Percentiles rank a stretch among this genome's conserved stretches.
phyloP scores from a whole-genome alignment of 2,329 filamentous ascomycete species.

The Calonectria pseudoturangicola region DNA sequence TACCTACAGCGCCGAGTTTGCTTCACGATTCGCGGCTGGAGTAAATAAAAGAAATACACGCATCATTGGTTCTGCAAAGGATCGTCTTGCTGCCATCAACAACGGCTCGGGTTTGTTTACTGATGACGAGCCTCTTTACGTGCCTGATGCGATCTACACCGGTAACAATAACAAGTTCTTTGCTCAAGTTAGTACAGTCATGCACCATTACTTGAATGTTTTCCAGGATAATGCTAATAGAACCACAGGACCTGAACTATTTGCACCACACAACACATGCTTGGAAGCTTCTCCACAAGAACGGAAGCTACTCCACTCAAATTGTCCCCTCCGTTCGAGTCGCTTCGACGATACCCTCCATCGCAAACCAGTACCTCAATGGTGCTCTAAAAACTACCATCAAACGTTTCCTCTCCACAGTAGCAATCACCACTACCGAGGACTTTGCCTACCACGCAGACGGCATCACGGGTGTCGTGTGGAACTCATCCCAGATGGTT shows the following conservation, averaged over 20 bases:
- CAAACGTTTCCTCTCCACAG: conserved; percentile 19
- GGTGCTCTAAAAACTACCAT: conserved; percentile 8
- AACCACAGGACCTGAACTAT: conserved; percentile 3
- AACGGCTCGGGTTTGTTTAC: conserved; percentile 7
- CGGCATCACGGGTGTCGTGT: conserved; percentile 8
- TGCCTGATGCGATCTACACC: conserved; percentile 16
- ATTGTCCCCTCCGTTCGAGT: conserved; percentile 7
- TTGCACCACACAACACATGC: conserved; percentile 10
- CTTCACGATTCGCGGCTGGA: conserved; percentile 17
- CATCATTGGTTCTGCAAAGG: background rate
- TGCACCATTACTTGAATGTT: background rate
- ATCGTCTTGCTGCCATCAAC: conserved; percentile 22
- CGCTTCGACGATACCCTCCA: conserved; percentile 9
- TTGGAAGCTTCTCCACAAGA: conserved; percentile 28
- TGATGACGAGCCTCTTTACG: conserved; percentile 10
- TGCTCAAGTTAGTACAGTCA: background rate
- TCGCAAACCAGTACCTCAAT: background rate
- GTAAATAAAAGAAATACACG: conserved; percentile 9
- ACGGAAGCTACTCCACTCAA: conserved; percentile 9
- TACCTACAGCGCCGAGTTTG: conserved; percentile 13
- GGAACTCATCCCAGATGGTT: conserved; percentile 26
- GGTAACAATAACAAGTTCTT: conserved; percentile 29
- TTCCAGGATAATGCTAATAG: background rate
- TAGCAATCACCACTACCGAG: conserved; percentile 14
- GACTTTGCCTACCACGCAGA: conserved; percentile 15